These are phyloP conservation scores for Secale cereale DNA, from an alignment of 176 grass and related monocot species.

Conservation along the genomic window DNA sequence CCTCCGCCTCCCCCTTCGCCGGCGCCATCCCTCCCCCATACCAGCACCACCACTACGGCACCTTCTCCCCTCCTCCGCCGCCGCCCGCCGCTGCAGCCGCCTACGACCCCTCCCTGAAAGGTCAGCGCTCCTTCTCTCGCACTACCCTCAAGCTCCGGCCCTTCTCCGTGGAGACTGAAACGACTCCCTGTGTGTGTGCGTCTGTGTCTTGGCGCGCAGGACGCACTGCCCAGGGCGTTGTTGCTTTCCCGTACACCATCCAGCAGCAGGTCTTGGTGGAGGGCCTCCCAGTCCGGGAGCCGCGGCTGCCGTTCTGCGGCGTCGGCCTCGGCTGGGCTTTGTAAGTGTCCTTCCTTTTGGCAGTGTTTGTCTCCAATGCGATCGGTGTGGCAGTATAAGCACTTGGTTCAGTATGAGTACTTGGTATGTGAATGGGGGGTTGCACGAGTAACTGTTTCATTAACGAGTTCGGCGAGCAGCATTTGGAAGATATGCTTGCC, in stretches of 20 bases:
- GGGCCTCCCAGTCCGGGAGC: constrained; percentile 36
- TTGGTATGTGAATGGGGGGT: background rate
- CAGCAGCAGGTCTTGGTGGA: constrained; percentile 49
- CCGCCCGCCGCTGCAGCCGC: background rate
- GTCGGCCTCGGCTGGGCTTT: constrained; percentile 56
- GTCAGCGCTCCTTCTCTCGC: background rate
- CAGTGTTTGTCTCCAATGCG: background rate
- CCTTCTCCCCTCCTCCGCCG: constrained; percentile 15
- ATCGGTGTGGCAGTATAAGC: background rate
- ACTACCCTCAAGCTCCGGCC: background rate
- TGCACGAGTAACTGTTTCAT: background rate
- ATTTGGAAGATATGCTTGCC: background rate
- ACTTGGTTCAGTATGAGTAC: background rate
- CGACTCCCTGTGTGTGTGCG: background rate
- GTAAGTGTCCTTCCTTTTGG: constrained; percentile 31
- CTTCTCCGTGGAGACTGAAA: background rate
- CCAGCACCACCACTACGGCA: constrained; percentile 29
- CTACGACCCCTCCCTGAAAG: background rate
- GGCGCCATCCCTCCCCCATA: background rate
- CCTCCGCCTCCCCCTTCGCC: background rate
- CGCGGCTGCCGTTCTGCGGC: constrained; percentile 52
- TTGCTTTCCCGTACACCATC: constrained; percentile 4
- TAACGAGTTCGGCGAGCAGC: background rate
- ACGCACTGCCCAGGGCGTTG: background rate
- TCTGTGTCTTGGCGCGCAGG: background rate